Percentiles rank a stretch among this genome's conserved stretches.
phyloP scores from a whole-genome alignment of 176 grass and related monocot species.

The Hsuehochloa calcarea region DNA sequence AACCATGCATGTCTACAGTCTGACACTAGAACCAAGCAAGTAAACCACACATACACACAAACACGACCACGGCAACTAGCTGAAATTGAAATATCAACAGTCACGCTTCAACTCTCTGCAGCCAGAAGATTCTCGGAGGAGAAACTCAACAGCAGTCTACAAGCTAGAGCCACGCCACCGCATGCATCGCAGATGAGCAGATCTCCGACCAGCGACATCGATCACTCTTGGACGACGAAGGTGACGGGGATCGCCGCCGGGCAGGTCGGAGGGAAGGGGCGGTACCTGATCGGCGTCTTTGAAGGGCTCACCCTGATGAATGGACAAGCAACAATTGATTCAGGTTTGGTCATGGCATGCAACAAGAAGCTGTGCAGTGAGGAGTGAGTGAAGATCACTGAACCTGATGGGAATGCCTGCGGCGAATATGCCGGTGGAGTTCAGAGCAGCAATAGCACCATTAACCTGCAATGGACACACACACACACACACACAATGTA shows the following conservation, averaged over 20 bases:
- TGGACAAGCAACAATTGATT: not conserved
- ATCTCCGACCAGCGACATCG: not conserved
- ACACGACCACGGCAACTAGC: not conserved
- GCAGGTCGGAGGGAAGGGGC: not conserved
- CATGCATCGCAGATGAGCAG: not conserved
- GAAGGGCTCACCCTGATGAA: slow-evolving; percentile 36
- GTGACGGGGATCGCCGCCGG: not conserved
- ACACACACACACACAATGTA: not conserved
- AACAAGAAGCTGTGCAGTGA: not conserved
- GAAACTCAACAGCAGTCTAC: not conserved
- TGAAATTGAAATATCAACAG: too few species aligned
- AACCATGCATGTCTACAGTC: too few species aligned
- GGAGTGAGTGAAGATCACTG: not conserved
- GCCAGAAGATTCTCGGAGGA: not conserved
- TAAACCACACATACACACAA: not conserved
- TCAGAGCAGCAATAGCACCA: slow-evolving; percentile 22
- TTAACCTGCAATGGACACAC: not conserved
- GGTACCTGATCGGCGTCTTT: slow-evolving; percentile 31
- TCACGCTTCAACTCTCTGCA: not conserved
- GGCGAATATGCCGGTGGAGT: not conserved
- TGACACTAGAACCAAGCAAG: not conserved
- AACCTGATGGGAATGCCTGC: slow-evolving; percentile 21
- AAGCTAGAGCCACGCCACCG: not conserved
- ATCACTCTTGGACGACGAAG: not conserved
- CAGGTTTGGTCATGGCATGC: not conserved